Base-by-base conservation (phyloP, 305 asterid species). In the Lippia alba region DNA sequence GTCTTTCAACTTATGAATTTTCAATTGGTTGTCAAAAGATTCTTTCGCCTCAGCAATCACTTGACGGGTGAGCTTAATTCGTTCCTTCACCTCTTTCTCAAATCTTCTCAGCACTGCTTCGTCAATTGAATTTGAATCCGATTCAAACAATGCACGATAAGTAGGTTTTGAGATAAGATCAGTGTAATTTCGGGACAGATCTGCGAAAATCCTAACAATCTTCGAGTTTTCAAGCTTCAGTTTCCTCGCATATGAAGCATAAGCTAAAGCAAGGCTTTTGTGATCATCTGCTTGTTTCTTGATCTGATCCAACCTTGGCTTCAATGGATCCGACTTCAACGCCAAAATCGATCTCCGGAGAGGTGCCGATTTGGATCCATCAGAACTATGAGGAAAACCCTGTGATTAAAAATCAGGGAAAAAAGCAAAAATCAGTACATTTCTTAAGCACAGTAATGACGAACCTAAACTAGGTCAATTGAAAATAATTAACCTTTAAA, bases 61-160 rank as follows among this genome's bases (percentile, higher is more conserved):
- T 75, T 88, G 90, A 56, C 96, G 71, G 0, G 97, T 88, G 32
- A 85, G 74, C 78, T 90, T 90, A 70, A 90, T 90, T 51, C 89
- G 74, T 39, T 90, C 93, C 79, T 90, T 88, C 83, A 91, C 91
- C 80, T 88, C 93, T 69, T 88, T 88, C 86, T 91, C 96, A 66
- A 83, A 84, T 58, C 78, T 79, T 63, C 91, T 80, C 75, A 91
- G 77, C 63, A 75, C 76, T 5, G 78, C 70, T 72, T 91, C 97
- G 34, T 88, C 85, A 55, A 91, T 82, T 6, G 85, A 79, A 70
- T 58, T 82, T 12, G 73, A 78, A 78, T 82, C 97, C 5, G 82
- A 71, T 66, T 80, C 86, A 63, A 85, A 75, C 74, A 91, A 61
- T n/a, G 81, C 70, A 56, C 81, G 76, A 70, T 86, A 86, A 5